Evolutionary conservation across 2,329 filamentous ascomycete species (phyloP).

Genomic region (Akanthomyces lecanii): DNA sequence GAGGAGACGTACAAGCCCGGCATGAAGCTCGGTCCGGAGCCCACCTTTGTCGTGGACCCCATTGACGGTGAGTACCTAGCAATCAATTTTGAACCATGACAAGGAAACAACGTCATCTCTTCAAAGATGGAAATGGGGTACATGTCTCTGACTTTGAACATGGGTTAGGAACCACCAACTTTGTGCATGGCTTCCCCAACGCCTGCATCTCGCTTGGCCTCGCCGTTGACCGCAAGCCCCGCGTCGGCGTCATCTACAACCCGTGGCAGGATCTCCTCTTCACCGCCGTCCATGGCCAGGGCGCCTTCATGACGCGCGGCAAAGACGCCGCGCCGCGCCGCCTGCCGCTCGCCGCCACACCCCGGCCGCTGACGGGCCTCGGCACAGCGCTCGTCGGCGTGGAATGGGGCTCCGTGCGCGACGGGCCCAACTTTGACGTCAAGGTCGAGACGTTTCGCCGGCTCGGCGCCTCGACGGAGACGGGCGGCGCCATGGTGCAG

Average conservation of each 20-base stretch:
- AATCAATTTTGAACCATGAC: too few relatives aligned
- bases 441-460: constrained; percentile 63
- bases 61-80: constrained; percentile 57
- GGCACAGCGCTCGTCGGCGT: constrained; percentile 61
- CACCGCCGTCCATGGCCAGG: constrained; percentile 63
- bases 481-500: constrained; percentile 73
- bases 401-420: constrained; percentile 69
- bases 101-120: too few relatives aligned
- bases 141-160: too few relatives aligned
- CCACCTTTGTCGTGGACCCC: constrained; percentile 77
- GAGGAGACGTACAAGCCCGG: constrained; percentile 74
- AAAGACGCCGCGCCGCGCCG: constrained; percentile 25
- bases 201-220: constrained; percentile 76
- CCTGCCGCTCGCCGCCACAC: constrained; percentile 41
- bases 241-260: constrained; percentile 75
- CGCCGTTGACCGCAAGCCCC: constrained; percentile 56
- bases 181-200: constrained; percentile 70
- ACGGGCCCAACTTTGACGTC: constrained; percentile 66
- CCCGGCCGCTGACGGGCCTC: constrained; percentile 57
- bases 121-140: too few relatives aligned
- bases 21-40: constrained; percentile 55
- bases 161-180: constrained; percentile 60
- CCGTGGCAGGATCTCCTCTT: constrained; percentile 68
- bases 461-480: constrained; percentile 53
- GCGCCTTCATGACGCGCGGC: constrained; percentile 54